Evolutionary conservation across 306 rosid genomes (phyloP).

Genomic region (Vigna radiata): DNA sequence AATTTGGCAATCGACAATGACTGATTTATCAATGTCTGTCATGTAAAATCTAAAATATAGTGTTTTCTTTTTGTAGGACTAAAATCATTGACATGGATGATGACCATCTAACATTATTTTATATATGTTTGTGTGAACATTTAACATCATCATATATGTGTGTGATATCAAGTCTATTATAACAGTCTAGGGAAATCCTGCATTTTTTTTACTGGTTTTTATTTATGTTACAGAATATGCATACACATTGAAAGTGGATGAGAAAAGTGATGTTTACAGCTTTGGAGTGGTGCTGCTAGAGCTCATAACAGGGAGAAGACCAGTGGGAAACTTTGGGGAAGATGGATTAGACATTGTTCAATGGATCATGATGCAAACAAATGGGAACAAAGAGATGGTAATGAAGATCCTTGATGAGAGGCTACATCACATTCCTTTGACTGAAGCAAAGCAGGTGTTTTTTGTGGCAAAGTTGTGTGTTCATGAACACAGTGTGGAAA

Average conservation of each 20-base stretch:
- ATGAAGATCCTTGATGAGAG: slow-evolving; percentile 64
- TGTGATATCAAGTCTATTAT: not conserved
- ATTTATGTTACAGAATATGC: slow-evolving; percentile 68
- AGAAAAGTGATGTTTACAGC: slow-evolving; percentile 77
- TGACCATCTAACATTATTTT: not conserved
- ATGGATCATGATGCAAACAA: slow-evolving; percentile 66
- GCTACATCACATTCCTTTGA: slow-evolving; percentile 53
- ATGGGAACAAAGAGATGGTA: slow-evolving; percentile 62
- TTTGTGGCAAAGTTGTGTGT: slow-evolving; percentile 75
- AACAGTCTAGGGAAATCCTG: not conserved
- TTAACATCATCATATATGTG: not conserved
- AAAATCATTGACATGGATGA: not conserved
- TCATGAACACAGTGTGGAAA: slow-evolving; percentile 74
- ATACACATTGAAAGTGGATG: slow-evolving; percentile 78
- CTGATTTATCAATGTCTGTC: not conserved
- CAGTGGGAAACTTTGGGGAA: slow-evolving; percentile 76
- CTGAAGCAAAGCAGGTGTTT: slow-evolving; percentile 70
- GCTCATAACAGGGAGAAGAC: slow-evolving; percentile 67
- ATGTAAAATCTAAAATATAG: not conserved
- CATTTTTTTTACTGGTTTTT: not conserved
- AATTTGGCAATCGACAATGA: not conserved
- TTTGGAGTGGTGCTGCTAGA: slow-evolving; percentile 83
- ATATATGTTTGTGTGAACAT: not conserved
- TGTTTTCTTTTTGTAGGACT: not conserved
- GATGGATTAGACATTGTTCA: slow-evolving; percentile 79